Conservation (phyloP, 2,329 filamentous ascomycete species). For the Fusarium sulawesiense region DNA sequence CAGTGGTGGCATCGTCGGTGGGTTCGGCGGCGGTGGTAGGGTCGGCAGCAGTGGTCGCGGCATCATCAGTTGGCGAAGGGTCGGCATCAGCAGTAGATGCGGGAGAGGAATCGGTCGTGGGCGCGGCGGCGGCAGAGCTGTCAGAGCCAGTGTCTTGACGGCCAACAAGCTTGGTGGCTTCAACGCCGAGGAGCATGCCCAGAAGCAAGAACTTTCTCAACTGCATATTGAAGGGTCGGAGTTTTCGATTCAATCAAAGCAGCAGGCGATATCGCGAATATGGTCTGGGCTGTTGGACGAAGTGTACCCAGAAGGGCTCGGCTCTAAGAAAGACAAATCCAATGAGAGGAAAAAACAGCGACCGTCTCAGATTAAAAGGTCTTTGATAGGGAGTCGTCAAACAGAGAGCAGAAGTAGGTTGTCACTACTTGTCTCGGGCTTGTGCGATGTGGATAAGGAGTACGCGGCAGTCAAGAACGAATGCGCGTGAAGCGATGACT, state of each 20-base stretch:
- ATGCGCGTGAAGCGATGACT: conserved; percentile 11
- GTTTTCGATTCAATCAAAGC: conserved; percentile 28
- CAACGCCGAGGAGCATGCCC: conserved; percentile 42
- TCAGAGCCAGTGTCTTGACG: conserved; percentile 32
- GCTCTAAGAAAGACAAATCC: conserved; percentile 26
- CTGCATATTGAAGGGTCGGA: conserved; percentile 38
- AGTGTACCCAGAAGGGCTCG: conserved; percentile 33
- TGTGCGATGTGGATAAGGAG: conserved; percentile 35
- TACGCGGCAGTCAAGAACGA: conserved; percentile 27
- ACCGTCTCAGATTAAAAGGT: conserved; percentile 33
- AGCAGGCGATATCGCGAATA: conserved; percentile 14
- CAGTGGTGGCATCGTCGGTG: conserved; percentile 14
- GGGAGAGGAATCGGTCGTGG: conserved; percentile 5
- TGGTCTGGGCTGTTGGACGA: conserved; percentile 12
- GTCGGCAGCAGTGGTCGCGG: conserved; percentile 18
- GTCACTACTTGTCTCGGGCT: conserved; percentile 34
- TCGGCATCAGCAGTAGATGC: conserved; percentile 11
- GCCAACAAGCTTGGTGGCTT: conserved; percentile 31
- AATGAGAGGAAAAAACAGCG: conserved; percentile 35
- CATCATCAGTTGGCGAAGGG: conserved; percentile 6
- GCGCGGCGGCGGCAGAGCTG: background rate
- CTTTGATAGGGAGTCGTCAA: conserved; percentile 19
- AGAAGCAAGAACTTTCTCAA: conserved; percentile 42
- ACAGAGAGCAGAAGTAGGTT: conserved; percentile 17
- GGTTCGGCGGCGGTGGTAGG: conserved; percentile 20